Conservation (phyloP, 352 stramenopile genomes). For the Phytopythium mirpurense region DNA sequence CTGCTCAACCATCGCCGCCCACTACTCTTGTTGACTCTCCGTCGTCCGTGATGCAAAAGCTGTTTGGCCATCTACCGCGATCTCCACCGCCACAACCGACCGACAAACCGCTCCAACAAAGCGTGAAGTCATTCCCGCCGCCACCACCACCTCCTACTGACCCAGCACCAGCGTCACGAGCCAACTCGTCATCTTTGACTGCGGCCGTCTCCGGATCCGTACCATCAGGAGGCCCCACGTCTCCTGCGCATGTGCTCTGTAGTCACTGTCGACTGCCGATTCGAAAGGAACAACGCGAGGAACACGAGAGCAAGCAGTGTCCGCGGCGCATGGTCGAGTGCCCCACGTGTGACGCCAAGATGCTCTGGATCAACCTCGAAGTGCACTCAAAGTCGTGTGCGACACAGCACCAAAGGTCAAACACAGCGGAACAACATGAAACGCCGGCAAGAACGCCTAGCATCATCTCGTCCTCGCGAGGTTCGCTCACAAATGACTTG, state of each 20-base stretch:
- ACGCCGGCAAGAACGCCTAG: not conserved
- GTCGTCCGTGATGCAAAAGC: slow-evolving; percentile 2
- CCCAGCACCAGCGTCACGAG: not conserved
- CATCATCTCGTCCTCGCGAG: no score
- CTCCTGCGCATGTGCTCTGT: slow-evolving; percentile 30
- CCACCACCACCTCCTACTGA: not conserved
- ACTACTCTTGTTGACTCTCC: not conserved
- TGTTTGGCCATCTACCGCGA: not conserved
- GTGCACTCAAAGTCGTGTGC: slow-evolving; percentile 29
- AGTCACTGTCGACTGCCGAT: slow-evolving; percentile 45
- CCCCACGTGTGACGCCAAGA: slow-evolving; percentile 26
- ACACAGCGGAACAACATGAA: not conserved
- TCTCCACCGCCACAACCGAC: not conserved
- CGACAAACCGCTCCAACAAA: not conserved
- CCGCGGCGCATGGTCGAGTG: slow-evolving; percentile 47
- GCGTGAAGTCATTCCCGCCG: not conserved
- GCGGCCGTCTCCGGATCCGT: not conserved
- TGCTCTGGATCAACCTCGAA: slow-evolving; percentile 40
- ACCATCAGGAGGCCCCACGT: not conserved
- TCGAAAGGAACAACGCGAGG: slow-evolving; percentile 48
- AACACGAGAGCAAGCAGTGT: slow-evolving; percentile 56
- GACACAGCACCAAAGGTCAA: not conserved
- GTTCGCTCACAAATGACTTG: not conserved
- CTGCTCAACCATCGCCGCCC: not conserved
- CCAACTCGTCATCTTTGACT: not conserved